Evolutionary conservation across 2,329 filamentous ascomycete species (phyloP), one percentile per base, ranked within the genome.

Genomic region (Pseudogymnoascus destructans): DNA sequence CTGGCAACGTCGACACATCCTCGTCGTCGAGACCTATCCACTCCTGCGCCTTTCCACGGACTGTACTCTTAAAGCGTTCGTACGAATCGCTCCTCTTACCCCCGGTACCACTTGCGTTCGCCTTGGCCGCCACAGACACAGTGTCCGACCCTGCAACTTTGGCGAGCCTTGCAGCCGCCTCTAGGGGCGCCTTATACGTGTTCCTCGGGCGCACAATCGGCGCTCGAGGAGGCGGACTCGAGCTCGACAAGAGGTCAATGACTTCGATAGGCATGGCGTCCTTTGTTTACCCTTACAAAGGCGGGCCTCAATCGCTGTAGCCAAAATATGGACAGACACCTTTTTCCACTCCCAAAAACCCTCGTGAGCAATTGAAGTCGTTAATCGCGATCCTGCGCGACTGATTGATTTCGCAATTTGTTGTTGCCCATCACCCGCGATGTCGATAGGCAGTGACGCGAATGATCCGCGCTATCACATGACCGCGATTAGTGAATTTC

Each of bases 211-310:
- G 21, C 5, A n/a, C 21, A 8, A 25, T 33, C 5, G 59, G 38
- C 9, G 19, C 17, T 17, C 42, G 17, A 19, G 38, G 38, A 4
- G 58, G 25, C 5, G 59, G 35, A 8, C 25, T 46, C 6, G 59
- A 59, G 15, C 62, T 62, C 6, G 62, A 65, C 57, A 63, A 55
- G 27, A 65, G 62, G 19, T 64, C 55, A 58, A 73, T 72, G 8
- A 73, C 64, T 61, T 72, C 70, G 23, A 65, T 57, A 7, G 69
- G 62, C 70, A 73, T 72, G 2, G 6, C 58, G 54, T 40, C 2
- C 19, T 21, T 42, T 23, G 38, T 42, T 42, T 23, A 9, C 19
- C 19, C 19, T 11, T 21, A 4, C 10, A 19, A 19, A 40, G 9
- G 5, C 36, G 19, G 36, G 4, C 5, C 1, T 23, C 19, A 23